A percentile compares a stretch with the other conserved stretches of the same genome.
Conservation (phyloP, 306 rosid genomes). For the Fragaria iinumae region DNA sequence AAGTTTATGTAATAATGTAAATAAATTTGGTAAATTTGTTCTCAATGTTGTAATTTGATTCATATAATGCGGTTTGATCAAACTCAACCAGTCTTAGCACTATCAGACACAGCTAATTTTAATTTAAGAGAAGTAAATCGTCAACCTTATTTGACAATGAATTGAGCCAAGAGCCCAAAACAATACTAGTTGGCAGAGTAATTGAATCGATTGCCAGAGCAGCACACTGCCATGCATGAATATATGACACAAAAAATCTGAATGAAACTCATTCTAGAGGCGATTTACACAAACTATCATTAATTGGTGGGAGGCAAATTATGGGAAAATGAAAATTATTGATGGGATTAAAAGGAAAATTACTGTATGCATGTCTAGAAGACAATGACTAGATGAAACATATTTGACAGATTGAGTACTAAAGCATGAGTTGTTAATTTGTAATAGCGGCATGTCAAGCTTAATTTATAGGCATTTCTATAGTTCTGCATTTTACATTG, state of each 20-base stretch:
- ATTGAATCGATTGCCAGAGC: neutral
- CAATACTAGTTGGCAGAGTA: neutral
- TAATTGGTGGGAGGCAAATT: neutral
- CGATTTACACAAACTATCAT: neutral
- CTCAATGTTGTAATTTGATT: too few relatives aligned
- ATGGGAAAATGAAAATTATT: neutral
- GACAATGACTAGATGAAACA: neutral
- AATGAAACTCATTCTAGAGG: neutral
- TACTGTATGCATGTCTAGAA: neutral
- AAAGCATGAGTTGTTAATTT: neutral
- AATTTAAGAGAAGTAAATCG: too few relatives aligned
- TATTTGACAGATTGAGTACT: neutral
- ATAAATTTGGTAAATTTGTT: too few relatives aligned
- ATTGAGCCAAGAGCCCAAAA: neutral
- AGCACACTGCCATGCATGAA: conserved; percentile 2
- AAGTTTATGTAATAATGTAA: too few relatives aligned
- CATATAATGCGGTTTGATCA: too few relatives aligned
- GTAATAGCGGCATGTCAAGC: neutral
- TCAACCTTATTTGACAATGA: neutral
- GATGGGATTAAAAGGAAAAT: neutral
- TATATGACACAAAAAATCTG: neutral
- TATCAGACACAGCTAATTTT: too few relatives aligned
- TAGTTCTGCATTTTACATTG: neutral
- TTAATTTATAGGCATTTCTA: neutral
- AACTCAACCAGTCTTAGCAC: too few relatives aligned